phyloP scores from a whole-genome alignment of 2,329 filamentous ascomycete species.

The Trichoderma guizhouense region DNA sequence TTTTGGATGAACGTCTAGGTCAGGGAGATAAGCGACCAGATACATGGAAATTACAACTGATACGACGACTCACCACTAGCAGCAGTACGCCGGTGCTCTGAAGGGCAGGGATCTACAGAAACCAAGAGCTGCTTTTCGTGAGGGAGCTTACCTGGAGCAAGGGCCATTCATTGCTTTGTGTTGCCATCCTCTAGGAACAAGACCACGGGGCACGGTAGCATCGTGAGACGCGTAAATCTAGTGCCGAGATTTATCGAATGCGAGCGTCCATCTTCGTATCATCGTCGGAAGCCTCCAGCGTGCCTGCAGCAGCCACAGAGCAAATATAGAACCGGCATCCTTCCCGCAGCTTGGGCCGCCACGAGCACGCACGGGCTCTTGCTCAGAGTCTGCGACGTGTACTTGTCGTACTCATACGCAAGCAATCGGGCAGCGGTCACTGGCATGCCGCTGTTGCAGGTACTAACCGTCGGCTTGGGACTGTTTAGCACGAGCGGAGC shows the following conservation, averaged over 20 bases:
- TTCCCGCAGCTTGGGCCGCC: background rate
- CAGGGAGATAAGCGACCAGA: constrained; percentile 12
- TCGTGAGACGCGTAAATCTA: background rate
- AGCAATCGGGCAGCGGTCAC: constrained; percentile 2
- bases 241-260: background rate
- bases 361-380: background rate
- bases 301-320: background rate
- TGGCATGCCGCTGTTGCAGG: background rate
- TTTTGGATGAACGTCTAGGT: background rate
- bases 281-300: background rate
- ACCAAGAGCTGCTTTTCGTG: background rate
- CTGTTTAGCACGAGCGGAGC: constrained; percentile 7
- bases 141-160: background rate
- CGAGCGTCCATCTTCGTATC: background rate
- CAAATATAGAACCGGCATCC: constrained; percentile 5
- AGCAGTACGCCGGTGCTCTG: background rate
- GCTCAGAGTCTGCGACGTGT: background rate
- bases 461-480: constrained; percentile 6
- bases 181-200: background rate
- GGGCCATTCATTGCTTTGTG: background rate
- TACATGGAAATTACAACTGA: constrained; percentile 16
- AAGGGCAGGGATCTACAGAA: constrained; percentile 9
- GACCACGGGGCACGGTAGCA: background rate
- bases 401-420: background rate
- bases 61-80: background rate